Percentiles rank a stretch among this genome's conserved stretches.
Evolutionary conservation across 345 rosid genomes (phyloP).

Genomic region (Eucalyptus coolabah): DNA sequence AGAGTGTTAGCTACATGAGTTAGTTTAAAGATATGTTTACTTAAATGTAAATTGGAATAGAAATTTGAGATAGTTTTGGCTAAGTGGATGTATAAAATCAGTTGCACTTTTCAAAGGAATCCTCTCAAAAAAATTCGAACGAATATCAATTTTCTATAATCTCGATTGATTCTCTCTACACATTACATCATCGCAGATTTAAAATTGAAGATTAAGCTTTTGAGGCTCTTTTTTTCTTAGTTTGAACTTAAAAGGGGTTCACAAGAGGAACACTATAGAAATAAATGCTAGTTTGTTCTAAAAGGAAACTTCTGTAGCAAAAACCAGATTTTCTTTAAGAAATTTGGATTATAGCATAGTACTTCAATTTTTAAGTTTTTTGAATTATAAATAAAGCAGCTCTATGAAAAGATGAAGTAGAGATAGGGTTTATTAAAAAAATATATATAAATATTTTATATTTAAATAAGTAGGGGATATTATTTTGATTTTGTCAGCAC

Average conservation of each 20-base stretch:
- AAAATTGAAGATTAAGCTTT: neutral
- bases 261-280: neutral
- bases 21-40: neutral
- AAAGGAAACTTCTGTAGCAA: neutral
- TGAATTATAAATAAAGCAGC: neutral
- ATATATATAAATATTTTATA: neutral
- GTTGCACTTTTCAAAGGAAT: neutral
- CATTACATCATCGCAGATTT: neutral
- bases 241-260: neutral
- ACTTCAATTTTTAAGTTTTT: neutral
- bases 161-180: neutral
- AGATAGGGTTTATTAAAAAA: neutral
- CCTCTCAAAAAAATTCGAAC: neutral
- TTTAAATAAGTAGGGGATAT: neutral
- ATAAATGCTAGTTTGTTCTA: neutral
- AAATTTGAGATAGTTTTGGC: neutral
- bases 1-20: neutral
- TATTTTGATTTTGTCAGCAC: neutral
- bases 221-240: neutral
- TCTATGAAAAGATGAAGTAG: neutral
- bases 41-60: neutral
- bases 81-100: neutral
- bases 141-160: neutral
- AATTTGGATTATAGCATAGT: neutral
- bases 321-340: neutral